These are phyloP conservation scores for Phyllachora maydis DNA, from an alignment of 2,329 filamentous ascomycete species.

Conservation along the genomic window DNA sequence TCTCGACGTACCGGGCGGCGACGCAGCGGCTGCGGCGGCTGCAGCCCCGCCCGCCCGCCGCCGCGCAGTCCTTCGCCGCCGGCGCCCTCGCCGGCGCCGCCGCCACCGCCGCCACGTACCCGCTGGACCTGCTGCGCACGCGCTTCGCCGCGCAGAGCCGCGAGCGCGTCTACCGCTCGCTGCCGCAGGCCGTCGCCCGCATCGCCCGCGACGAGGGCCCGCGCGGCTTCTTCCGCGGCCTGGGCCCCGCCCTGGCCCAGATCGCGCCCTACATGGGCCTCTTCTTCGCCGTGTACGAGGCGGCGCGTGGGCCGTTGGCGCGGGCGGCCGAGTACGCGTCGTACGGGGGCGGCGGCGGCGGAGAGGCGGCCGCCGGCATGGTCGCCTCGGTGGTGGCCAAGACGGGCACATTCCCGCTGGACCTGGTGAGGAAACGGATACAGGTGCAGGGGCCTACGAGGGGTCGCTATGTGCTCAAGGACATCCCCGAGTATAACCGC, in stretches of 20 bases:
- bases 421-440: slow-evolving; percentile 78
- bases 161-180: slow-evolving; percentile 54
- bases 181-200: slow-evolving; percentile 46
- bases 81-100: slow-evolving; percentile 67
- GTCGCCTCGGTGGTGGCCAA: slow-evolving; percentile 66
- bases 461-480: slow-evolving; percentile 56
- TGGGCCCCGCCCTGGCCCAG: slow-evolving; percentile 63
- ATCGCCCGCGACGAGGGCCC: slow-evolving; percentile 59
- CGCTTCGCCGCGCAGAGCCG: slow-evolving; percentile 89
- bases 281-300: slow-evolving; percentile 83
- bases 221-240: slow-evolving; percentile 70
- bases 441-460: slow-evolving; percentile 90
- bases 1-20: slow-evolving; percentile 64
- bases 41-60: slow-evolving; percentile 31
- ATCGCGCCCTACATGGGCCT: slow-evolving; percentile 94
- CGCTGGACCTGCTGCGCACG: slow-evolving; percentile 79
- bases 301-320: slow-evolving; percentile 41
- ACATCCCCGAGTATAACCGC: slow-evolving; percentile 73
- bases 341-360: slow-evolving; percentile 43
- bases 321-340: no score
- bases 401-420: slow-evolving; percentile 78
- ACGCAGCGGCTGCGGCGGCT: slow-evolving; percentile 41
- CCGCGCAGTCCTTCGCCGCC: slow-evolving; percentile 62
- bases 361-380: slow-evolving; percentile 68
- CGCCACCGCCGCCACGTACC: slow-evolving; percentile 74